A percentile compares a stretch with the other conserved stretches of the same genome.
These are phyloP conservation scores for Cyclotella choctawhatcheeana DNA, from an alignment of 108 stramenopile genomes.

Conservation along the genomic window DNA sequence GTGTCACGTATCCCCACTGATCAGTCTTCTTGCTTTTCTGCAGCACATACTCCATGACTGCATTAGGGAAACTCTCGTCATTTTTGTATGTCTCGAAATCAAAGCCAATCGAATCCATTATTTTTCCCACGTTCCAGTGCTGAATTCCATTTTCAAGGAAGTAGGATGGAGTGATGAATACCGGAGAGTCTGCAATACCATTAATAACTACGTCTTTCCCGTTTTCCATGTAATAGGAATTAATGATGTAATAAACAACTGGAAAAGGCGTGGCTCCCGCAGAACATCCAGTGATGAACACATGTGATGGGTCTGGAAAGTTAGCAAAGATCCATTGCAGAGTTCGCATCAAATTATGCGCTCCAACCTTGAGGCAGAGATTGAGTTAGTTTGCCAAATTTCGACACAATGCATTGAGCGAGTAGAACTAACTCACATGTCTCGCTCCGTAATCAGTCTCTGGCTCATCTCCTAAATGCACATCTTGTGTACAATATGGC, in stretches of 20 bases:
- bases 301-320: constrained; percentile 48
- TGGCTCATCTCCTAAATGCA: constrained; percentile 47
- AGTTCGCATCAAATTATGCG: constrained; percentile 44
- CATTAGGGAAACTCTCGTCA: constrained; percentile 37
- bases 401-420: too few relatives aligned
- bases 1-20: constrained; percentile 48
- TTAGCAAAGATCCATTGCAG: constrained; percentile 56
- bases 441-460: constrained; percentile 14
- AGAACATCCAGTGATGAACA: constrained; percentile 60
- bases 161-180: constrained; percentile 54
- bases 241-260: constrained; percentile 50
- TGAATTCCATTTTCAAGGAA: constrained; percentile 48
- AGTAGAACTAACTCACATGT: too few relatives aligned
- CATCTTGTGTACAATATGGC: constrained; percentile 67
- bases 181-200: constrained; percentile 53
- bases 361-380: too few relatives aligned
- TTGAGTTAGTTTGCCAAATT: too few relatives aligned
- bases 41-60: constrained; percentile 49
- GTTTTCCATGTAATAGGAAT: constrained; percentile 35
- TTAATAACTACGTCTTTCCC: constrained; percentile 31
- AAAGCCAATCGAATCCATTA: constrained; percentile 52
- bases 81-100: constrained; percentile 46
- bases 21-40: constrained; percentile 38
- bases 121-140: constrained; percentile 49
- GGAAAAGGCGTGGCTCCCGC: constrained; percentile 60